Evolutionary conservation across 2,329 filamentous ascomycete species (phyloP), one percentile per base, ranked within the genome.

Genomic region (Colletotrichum sp.): DNA sequence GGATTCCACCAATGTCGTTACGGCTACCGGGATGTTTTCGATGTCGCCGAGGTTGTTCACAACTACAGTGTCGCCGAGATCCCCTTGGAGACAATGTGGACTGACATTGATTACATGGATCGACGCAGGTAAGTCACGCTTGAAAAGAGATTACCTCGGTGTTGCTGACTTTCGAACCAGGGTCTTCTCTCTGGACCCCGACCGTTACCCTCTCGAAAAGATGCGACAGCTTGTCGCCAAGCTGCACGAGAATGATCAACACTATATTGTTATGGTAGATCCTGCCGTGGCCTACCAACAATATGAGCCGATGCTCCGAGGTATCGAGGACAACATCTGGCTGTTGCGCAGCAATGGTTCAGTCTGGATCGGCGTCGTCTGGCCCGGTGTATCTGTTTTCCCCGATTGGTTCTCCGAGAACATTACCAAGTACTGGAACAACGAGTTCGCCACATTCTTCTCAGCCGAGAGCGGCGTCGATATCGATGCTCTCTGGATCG

Each of bases 261-360:
- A 94, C 63, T 95, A 95, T 78, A 89, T 95, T 34, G 85, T 96
- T 63, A 97, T 97, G 92, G 93, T 96, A 1, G 95, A 97, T 79
- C 93, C 93, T 4, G 91, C 92, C 2, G 87, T 89, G 21, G 87
- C 89, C 44, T 89, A 89, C 76, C 84, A 84, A 28, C 87, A 91
- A 77, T 88, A 86, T 73, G 82, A 84, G 0, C 80, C 87, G 1
- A 85, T 88, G 57, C 80, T 86, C 13, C 82, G 83, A 5, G 88
- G 88, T 8, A 81, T 87, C 5, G 80, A 79, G 79, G 80, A 85
- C 32, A 82, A 91, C 85, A 79, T 89, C 72, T 91, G 89, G 80
- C 81, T 91, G 16, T 84, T 86, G 59, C 84, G 86, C 9, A 80
- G 82, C 49, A 92, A 95, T 79, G 93, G 90, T 10, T 89, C 88